These are phyloP conservation scores for Brassica incana DNA, from an alignment of 345 rosid species.

Conservation along the genomic window DNA sequence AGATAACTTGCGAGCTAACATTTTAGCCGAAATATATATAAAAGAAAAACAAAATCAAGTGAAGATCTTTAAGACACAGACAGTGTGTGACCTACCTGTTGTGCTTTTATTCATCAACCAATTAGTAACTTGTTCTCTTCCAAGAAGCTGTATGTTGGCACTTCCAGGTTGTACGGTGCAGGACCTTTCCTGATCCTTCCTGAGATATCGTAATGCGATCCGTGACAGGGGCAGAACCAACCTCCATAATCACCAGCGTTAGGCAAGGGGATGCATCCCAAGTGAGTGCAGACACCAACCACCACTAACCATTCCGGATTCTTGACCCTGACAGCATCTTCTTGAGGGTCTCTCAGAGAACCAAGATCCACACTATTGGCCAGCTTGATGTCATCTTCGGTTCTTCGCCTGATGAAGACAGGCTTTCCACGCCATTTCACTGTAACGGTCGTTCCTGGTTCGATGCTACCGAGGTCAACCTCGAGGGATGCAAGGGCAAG, in stretches of 20 bases:
- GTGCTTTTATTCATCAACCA: conserved; percentile 43
- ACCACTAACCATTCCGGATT: conserved; percentile 91
- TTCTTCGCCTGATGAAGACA: conserved; percentile 85
- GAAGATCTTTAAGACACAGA: too few relatives aligned
- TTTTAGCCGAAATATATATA: too few relatives aligned
- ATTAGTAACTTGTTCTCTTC: conserved; percentile 78
- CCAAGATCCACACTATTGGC: conserved; percentile 82
- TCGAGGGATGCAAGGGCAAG: conserved; percentile 92
- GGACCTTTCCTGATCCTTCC: conserved; percentile 96
- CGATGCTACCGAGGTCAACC: conserved; percentile 89
- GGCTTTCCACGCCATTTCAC: conserved; percentile 99
- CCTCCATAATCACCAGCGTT: conserved; percentile 97
- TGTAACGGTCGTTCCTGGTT: conserved; percentile 82
- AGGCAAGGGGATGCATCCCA: conserved; percentile 96
- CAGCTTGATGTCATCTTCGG: conserved; percentile 82
- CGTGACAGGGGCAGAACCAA: conserved; percentile 98
- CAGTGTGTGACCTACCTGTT: too few relatives aligned
- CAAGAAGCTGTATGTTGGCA: conserved; percentile 86
- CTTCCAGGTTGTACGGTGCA: conserved; percentile 90
- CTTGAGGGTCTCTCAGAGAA: conserved; percentile 87
- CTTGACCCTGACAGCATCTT: conserved; percentile 76
- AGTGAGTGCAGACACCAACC: conserved; percentile 89
- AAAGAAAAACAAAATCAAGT: too few relatives aligned
- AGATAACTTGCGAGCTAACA: too few relatives aligned
- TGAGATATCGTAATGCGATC: conserved; percentile 93